These are phyloP conservation scores for bread wheat (Triticum aestivum) DNA, from an alignment of 176 grass and related monocot genomes.

Conservation along the genomic window DNA sequence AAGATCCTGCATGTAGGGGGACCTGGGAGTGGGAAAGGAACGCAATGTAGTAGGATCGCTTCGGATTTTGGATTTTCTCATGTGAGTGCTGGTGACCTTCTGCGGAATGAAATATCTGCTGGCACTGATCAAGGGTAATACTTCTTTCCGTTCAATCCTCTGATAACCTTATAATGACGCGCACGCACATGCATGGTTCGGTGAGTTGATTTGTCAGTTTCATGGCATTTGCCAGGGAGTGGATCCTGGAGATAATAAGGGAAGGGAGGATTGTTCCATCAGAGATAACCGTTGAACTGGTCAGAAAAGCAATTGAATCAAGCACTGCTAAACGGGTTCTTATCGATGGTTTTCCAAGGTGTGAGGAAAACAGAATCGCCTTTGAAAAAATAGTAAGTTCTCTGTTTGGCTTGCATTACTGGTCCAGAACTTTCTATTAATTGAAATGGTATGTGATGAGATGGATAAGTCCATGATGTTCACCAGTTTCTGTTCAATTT, in stretches of 20 bases:
- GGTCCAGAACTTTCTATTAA: not conserved
- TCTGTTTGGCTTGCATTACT: constrained; percentile 31
- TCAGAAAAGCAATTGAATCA: constrained; percentile 68
- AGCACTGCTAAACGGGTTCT: constrained; percentile 60
- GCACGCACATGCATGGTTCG: too few relatives aligned
- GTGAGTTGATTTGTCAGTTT: not conserved
- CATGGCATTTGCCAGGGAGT: constrained; percentile 43
- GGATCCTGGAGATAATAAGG: constrained; percentile 74
- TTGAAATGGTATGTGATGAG: not conserved
- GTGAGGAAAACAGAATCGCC: constrained; percentile 89
- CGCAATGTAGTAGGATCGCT: constrained; percentile 89
- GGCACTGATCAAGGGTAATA: constrained; percentile 70
- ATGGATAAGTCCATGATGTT: not conserved
- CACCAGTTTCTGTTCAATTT: not conserved
- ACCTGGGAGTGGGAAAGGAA: constrained; percentile 94
- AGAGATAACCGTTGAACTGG: constrained; percentile 81
- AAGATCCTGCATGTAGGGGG: constrained; percentile 43
- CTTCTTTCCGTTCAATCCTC: not conserved
- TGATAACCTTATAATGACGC: not conserved
- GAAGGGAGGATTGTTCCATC: constrained; percentile 94
- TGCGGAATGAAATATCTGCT: constrained; percentile 76
- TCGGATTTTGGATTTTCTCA: constrained; percentile 77
- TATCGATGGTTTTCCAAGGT: constrained; percentile 93
- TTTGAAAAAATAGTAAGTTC: constrained; percentile 84
- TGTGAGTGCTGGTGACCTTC: constrained; percentile 80